A percentile compares a stretch with the other conserved stretches of the same genome.
These are phyloP conservation scores for Globisporangium recalcitrans DNA, from an alignment of 352 stramenopile species.

Conservation along the genomic window DNA sequence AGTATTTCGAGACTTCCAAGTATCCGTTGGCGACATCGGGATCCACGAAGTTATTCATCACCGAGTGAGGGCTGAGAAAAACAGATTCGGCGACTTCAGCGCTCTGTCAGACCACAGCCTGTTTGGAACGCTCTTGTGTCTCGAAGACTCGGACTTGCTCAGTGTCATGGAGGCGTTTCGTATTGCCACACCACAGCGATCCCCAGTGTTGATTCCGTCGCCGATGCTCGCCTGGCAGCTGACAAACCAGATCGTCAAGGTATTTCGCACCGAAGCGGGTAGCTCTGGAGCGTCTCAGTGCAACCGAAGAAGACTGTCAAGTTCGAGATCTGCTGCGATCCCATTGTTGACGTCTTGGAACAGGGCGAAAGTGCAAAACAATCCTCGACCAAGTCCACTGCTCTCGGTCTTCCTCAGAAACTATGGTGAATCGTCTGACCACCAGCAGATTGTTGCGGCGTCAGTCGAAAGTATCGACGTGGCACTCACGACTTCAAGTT, in stretches of 20 bases:
- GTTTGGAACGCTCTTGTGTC: slow-evolving; percentile 43
- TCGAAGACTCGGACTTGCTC: slow-evolving; percentile 34
- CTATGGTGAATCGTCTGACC: slow-evolving; percentile 32
- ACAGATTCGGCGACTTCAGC: slow-evolving; percentile 35
- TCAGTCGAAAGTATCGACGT: slow-evolving; percentile 48
- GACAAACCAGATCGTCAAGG: slow-evolving; percentile 38
- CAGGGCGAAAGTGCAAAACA: slow-evolving; percentile 12
- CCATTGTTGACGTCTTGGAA: slow-evolving; percentile 32
- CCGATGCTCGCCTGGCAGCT: slow-evolving; percentile 54
- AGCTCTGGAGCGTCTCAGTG: neutral
- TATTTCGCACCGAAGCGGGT: slow-evolving; percentile 24
- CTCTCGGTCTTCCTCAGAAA: slow-evolving; percentile 42
- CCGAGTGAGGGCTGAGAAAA: slow-evolving; percentile 1
- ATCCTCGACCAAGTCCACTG: slow-evolving; percentile 24
- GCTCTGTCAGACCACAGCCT: slow-evolving; percentile 34
- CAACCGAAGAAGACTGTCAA: neutral
- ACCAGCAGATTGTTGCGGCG: slow-evolving; percentile 28
- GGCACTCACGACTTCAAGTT: slow-evolving; percentile 34
- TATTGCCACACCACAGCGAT: neutral
- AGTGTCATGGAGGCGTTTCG: slow-evolving; percentile 22
- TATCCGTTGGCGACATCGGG: slow-evolving; percentile 28
- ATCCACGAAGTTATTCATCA: slow-evolving; percentile 29
- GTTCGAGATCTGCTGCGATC: slow-evolving; percentile 12
- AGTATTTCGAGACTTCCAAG: slow-evolving; percentile 37
- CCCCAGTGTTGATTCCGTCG: slow-evolving; percentile 16